Evolutionary conservation across 768 basidiomycete species (phyloP).

Genomic region (Mycena leptocephala): DNA sequence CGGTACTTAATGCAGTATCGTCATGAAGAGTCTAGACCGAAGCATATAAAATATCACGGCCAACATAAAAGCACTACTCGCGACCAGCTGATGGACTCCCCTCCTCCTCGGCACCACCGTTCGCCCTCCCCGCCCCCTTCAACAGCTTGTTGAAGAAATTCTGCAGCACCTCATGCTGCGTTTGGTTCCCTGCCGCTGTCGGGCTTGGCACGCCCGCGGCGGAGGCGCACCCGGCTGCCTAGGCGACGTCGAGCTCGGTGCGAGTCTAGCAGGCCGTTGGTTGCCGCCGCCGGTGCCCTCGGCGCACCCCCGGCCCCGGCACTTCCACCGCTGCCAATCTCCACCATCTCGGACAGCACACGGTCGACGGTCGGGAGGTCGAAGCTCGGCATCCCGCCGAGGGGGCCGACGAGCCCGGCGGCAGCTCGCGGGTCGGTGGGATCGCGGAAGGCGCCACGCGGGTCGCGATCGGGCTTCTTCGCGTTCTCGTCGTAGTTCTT

Average conservation of each 20-base stretch:
- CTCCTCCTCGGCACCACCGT: conserved; percentile 56
- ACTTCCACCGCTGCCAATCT: conserved; percentile 65
- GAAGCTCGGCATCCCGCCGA: conserved; percentile 88
- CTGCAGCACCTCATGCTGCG: conserved; percentile 88
- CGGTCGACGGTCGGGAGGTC: conserved; percentile 91
- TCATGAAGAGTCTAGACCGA: too few species aligned
- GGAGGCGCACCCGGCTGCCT: conserved; percentile 54
- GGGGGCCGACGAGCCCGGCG: conserved; percentile 92
- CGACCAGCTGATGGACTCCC: neutral
- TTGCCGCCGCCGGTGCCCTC: conserved; percentile 44
- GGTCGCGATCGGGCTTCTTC: conserved; percentile 92
- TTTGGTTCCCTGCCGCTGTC: conserved; percentile 63
- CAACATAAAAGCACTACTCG: neutral
- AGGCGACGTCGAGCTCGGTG: conserved; percentile 55
- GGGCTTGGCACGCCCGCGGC: conserved; percentile 42
- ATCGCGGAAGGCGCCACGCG: conserved; percentile 89
- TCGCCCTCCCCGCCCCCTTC: conserved; percentile 48
- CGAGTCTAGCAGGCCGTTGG: conserved; percentile 57
- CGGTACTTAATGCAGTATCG: too few species aligned
- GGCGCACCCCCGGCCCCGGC: conserved; percentile 46
- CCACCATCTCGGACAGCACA: conserved; percentile 95
- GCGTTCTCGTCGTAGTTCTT: conserved; percentile 94
- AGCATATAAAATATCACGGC: neutral
- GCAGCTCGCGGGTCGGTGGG: conserved; percentile 73
- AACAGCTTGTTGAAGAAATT: conserved; percentile 91